Evolutionary conservation across 495 filamentous ascomycete species (phyloP), one percentile per base, ranked within the genome.

Genomic region (Lepraria neglecta): DNA sequence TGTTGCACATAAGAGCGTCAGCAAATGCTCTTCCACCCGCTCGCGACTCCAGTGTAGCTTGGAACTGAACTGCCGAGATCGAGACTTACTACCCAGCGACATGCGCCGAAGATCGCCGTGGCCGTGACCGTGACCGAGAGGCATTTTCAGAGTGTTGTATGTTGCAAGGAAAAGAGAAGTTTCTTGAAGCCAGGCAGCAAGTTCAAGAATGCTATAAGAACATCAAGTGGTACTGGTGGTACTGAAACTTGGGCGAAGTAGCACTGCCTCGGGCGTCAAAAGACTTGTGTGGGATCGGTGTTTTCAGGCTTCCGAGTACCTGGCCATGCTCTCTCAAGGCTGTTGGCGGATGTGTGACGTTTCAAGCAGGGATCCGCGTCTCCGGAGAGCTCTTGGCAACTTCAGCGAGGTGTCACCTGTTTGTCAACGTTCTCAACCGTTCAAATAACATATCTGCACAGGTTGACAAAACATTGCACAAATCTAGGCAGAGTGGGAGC

Each of bases 61-160:
- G 12, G 42, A 5, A 46, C 24, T 19, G 19, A 14, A 3, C 48
- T 30, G 31, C 31, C 0, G 19, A 42, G 17, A 12, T 57, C 3
- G 31, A 48, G 27, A 64, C 62, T 67, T 65, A 74, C 74, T 74
- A 42, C 64, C 51, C 47, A 75, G 58, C 65, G 73, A 75, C 64
- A 72, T 70, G 56, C 74, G 72, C 59, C 70, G 65, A 45, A 66
- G 69, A 45, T 69, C 62, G 45, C 71, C 68, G 30, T 67, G 63
- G 45, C 71, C 68, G 30, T 67, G 63, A 52, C 66, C 66, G 60
- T 70, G 66, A 35, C 65, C 67, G 33, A 73, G 59, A 54, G 67
- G 69, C 71, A 74, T 74, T 10, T 47, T 68, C 17, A 24, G 15
- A 43, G 48, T 27, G 21, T 12, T 43, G 24, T 27, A 30, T 21